Evolutionary conservation across 208 protist species (phyloP).

Genomic region (Herpetomonas samuelpessoai): DNA sequence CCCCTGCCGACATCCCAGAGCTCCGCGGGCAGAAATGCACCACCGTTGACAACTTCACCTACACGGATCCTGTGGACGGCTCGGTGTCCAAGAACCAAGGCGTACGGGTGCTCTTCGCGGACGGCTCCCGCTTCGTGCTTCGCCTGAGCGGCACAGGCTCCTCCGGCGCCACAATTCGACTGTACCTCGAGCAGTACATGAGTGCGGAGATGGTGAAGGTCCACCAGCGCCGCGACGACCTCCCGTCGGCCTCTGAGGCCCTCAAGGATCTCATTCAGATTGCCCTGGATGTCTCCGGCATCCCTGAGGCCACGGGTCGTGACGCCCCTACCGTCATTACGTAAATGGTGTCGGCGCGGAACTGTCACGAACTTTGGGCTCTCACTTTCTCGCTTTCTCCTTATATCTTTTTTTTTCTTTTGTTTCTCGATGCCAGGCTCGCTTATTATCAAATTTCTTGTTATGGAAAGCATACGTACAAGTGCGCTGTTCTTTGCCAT

Average conservation of each 20-base stretch:
- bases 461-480: no score
- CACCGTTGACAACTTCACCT: conserved; percentile 95
- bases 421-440: no score
- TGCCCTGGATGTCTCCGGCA: conserved; percentile 80
- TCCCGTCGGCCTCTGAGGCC: conserved; percentile 52
- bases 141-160: conserved; percentile 95
- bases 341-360: no score
- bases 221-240: conserved; percentile 30
- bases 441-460: no score
- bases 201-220: conserved; percentile 29
- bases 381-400: no score
- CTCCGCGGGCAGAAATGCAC: conserved; percentile 45
- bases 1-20: conserved; percentile 30
- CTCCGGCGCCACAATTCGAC: conserved; percentile 94
- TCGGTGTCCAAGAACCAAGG: conserved; percentile 90
- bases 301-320: conserved; percentile 89
- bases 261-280: conserved; percentile 84
- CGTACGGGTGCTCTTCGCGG: conserved; percentile 93
- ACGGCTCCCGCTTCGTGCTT: conserved; percentile 96
- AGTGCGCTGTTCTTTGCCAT: no score
- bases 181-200: conserved; percentile 97
- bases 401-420: no score
- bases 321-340: conserved; percentile 96
- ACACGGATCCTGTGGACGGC: conserved; percentile 95
- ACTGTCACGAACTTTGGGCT: no score